Evolutionary conservation across 805 yeast species (phyloP), one percentile per base, ranked within the genome.

Genomic region (Wickerhamiella allomyrinae): DNA sequence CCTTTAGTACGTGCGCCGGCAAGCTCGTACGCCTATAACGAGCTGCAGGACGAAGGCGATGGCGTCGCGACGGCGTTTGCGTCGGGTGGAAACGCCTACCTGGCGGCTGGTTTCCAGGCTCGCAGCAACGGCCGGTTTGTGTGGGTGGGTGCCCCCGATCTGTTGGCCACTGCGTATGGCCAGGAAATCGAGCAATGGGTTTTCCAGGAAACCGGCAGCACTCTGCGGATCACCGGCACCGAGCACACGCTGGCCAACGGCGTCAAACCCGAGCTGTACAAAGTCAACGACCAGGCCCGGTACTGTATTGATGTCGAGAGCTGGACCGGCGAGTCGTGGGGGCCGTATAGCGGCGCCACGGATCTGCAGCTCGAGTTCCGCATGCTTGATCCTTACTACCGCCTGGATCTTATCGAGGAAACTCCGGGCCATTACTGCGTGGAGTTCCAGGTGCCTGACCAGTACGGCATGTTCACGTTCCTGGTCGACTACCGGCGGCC

Each of bases 401-500:
- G 98, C 56, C 57, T 89, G 44, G 76, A 70, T 46, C 64, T 91
- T 54, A 51, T 59, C 15, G 67, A 67, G 8, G 59, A 65, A 2
- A 59, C 53, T 7, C 55, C 53, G 2, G 60, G 65, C 5, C 60
- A 69, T n/a, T 78, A 76, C 54, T 55, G 69, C 31, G 63, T 58
- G 38, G 57, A 65, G 15, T 85, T 91, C 61, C 70, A 70, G 37
- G 62, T 85, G 29, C 99, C 99, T 19, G 96, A 89, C 60, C 95
- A 86, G 56, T 95, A 91, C 61, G 99, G 99, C 44, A 81, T 91
- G 73, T 91, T 86, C 65, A 82, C 95, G 2, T 86, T 83, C 59
- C 70, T 70, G 47, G 69, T 81, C 37, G 79, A 81, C 53, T 87
- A 87, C 66, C 73, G 73, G 58, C 76, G 94, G 57, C 67, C 73